Base-by-base conservation (phyloP, 1,284 basidiomycete species). In the Phaffia rhodozyma region DNA sequence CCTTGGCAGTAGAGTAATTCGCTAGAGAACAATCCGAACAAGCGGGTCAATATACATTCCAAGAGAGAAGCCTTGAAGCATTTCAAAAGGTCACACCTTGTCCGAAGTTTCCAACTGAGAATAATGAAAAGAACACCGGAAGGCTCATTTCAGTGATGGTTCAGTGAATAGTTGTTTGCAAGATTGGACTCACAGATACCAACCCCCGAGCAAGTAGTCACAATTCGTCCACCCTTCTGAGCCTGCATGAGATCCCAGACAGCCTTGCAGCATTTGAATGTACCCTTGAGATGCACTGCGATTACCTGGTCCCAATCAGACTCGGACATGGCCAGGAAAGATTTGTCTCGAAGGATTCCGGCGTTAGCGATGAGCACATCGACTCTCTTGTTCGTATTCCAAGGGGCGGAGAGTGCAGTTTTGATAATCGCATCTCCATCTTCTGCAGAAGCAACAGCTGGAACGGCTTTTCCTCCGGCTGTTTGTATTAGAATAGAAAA, bases 221-320 rank as follows among this genome's bases (percentile, higher is more conserved):
- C 82, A 72, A 99, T 94, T 65, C 96, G 86, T 43, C 96, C 94
- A 74, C 87, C 97, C 78, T 92, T 93, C 75, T 98, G 96, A 78
- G 94, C 88, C 76, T 89, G 86, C 82, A 98, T 97, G 72, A 91
- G 81, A 3, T 94, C 92, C 96, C 93, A 99, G 48, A 91, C 89
- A 18, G 94, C 94, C 74, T 96, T 91, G 63, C 85, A 86, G 71
- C 88, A 90, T 86, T 74, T 84, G 69, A 79, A 83, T 21, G 81
- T 82, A 49, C 81, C 81, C 60, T 77, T 73, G 60, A 97, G 80
- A 76, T 97, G 93, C 34, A 97, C 84, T 63, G 85, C 83, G 68
- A 97, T 78, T 55, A 97, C 92, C 63, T 86, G 79, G 74, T 98
- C 91, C 96, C 96, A 99, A 71, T 97, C 91, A 70, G 87, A 82